Percentiles rank a stretch among this genome's conserved stretches.
Conservation (phyloP, 2,329 filamentous ascomycete genomes). For the Graphilbum fragrans region DNA sequence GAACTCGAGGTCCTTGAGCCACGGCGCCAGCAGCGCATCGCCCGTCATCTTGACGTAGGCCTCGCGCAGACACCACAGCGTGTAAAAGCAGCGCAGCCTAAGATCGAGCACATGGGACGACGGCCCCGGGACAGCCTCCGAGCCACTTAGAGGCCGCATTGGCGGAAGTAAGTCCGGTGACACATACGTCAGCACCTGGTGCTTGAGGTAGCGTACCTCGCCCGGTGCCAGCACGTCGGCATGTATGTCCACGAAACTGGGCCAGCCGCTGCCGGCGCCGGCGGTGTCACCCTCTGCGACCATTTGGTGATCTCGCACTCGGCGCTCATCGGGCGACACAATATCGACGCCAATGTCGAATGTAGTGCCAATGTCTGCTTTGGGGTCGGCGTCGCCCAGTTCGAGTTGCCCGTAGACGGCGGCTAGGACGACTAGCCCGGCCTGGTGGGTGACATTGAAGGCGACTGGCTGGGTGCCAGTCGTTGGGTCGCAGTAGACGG, state of each 20-base stretch:
- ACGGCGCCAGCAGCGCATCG: conserved; percentile 61
- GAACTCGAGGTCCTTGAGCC: conserved; percentile 62
- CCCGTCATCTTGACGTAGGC: conserved; percentile 76
- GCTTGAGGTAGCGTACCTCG: conserved; percentile 52
- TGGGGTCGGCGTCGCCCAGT: conserved; percentile 28
- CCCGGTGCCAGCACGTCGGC: conserved; percentile 53
- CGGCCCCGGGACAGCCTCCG: conserved; percentile 13
- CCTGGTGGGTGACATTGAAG: conserved; percentile 74
- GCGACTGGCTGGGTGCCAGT: conserved; percentile 32
- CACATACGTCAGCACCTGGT: conserved; percentile 16
- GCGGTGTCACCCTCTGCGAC: conserved; percentile 24
- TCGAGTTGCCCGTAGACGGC: conserved; percentile 28
- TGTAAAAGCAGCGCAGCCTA: conserved; percentile 60
- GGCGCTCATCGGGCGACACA: conserved; percentile 62
- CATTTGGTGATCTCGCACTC: conserved; percentile 45
- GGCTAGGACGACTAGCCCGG: conserved; percentile 58
- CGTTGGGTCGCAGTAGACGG: conserved; percentile 36
- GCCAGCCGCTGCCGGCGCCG: conserved; percentile 36
- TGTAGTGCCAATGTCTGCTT: conserved; percentile 17
- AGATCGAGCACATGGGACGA: conserved; percentile 36
- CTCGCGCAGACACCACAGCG: conserved; percentile 69
- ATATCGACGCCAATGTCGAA: conserved; percentile 58
- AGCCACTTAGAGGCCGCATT: neutral
- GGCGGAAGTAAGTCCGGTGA: neutral
- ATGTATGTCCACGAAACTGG: conserved; percentile 58